Percentiles rank a stretch among this genome's conserved stretches.
Evolutionary conservation across 306 rosid species (phyloP).

Genomic region (Castanopsis chinensis): DNA sequence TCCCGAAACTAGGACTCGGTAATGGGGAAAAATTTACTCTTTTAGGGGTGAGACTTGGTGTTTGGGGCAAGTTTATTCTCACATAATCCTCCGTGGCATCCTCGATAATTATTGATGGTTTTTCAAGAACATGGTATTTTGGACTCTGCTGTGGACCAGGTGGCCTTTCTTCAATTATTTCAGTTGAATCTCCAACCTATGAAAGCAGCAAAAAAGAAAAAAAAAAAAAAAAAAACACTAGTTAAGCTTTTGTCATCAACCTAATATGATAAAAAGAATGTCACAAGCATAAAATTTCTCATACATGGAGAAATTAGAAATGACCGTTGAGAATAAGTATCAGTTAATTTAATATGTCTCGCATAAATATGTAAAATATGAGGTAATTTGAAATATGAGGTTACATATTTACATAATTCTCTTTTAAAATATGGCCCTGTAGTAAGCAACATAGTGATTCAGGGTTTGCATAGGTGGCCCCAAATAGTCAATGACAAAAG

Average conservation of each 20-base stretch:
- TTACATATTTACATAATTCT: background rate
- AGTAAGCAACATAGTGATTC: background rate
- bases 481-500: background rate
- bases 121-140: constrained; percentile 38
- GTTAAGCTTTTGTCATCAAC: background rate
- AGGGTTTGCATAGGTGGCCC: background rate
- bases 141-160: constrained; percentile 36
- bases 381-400: background rate
- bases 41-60: constrained; percentile 52
- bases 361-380: background rate
- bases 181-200: constrained; percentile 47
- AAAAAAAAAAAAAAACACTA: background rate
- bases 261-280: constrained; percentile 17
- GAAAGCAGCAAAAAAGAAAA: background rate
- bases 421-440: background rate
- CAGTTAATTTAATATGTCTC: background rate
- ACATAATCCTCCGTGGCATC: constrained; percentile 46
- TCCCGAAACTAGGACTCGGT: constrained; percentile 42
- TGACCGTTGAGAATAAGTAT: constrained; percentile 2
- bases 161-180: constrained; percentile 57
- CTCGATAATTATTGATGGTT: constrained; percentile 40
- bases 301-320: background rate
- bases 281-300: background rate
- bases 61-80: constrained; percentile 53
- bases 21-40: constrained; percentile 60